Base-by-base conservation (phyloP, 108 stramenopile genomes). In the Fragilariopsis cylindrus region DNA sequence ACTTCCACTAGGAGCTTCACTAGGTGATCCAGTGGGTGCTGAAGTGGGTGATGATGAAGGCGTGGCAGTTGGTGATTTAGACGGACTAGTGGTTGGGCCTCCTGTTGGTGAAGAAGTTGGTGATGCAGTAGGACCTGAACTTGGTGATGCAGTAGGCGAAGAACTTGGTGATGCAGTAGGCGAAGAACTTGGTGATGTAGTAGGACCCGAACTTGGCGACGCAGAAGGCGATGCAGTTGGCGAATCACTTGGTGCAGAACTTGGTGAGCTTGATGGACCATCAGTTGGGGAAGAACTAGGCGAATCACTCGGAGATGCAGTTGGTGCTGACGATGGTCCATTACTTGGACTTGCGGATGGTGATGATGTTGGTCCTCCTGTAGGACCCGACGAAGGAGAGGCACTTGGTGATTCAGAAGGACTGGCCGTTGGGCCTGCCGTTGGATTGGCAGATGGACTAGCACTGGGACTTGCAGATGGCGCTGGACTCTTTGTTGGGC, bases 311-410 rank as follows among this genome's bases (percentile, higher is more conserved):
- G 58, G 68, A 18, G 48, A 18, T 13, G 69, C 3, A 48, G 69
- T 62, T 21, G 75, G 75, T 12, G 47, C 69, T 15, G 21, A 19
- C 7, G 75, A 57, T 47, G 74, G 74, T 48, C 52, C 58, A 48
- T 44, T 39, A 11, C 65, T 65, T 15, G 66, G 40, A 0, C 41
- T 30, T 7, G 75, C 21, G 18, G 69, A 41, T 9, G 67, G 68
- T 42, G 21, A 18, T 18, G 58, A 5, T 7, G 76, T 70, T 39
- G 76, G 76, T 15, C 47, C 69, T 6, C 30, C 30, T 39, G 69
- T 70, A 8, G 76, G 76, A 52, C 19, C 9, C n/a, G 15, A 9
- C 12, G 60, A 60, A 19, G 60, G 60, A 60, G 15, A 60, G 60
- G 15, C 60, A 21, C 65, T 42, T 6, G 74, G 74, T 41, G 6